Evolutionary conservation across 2,329 filamentous ascomycete genomes (phyloP).

Genomic region (Sclerotinia trifoliorum): DNA sequence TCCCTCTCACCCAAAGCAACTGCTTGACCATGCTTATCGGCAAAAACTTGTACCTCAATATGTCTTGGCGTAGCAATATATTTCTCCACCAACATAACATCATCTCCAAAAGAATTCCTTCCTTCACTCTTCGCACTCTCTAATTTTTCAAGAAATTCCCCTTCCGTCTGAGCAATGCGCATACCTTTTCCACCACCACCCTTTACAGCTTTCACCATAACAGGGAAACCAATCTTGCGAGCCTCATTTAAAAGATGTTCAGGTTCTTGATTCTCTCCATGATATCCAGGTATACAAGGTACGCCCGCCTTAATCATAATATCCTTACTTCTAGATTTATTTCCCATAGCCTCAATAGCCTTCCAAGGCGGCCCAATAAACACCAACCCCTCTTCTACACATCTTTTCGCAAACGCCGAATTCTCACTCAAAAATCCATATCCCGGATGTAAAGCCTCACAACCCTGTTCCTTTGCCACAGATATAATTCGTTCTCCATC

Average conservation of each 20-base stretch:
- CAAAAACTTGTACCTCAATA: conserved; percentile 89
- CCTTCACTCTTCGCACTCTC: conserved; percentile 74
- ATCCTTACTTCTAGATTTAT: conserved; percentile 90
- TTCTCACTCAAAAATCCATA: conserved; percentile 98
- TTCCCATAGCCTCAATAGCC: conserved; percentile 86
- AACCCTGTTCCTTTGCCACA: conserved; percentile 80
- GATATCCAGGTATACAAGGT: conserved; percentile 94
- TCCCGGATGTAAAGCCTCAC: conserved; percentile 89
- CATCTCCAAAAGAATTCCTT: conserved; percentile 75
- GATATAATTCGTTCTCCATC: conserved; percentile 91
- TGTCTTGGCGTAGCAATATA: conserved; percentile 79
- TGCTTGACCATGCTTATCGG: conserved; percentile 74
- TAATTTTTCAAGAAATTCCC: conserved; percentile 69
- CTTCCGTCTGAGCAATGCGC: conserved; percentile 66
- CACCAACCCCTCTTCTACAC: conserved; percentile 82
- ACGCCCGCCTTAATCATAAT: conserved; percentile 97
- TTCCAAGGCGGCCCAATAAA: conserved; percentile 89
- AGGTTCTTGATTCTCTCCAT: conserved; percentile 77
- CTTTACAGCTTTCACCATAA: conserved; percentile 76
- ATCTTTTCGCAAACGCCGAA: conserved; percentile 81
- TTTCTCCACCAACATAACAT: conserved; percentile 80
- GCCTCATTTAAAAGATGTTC: conserved; percentile 64
- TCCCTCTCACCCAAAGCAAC: conserved; percentile 86
- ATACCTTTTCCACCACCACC: conserved; percentile 85
- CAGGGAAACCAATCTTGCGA: conserved; percentile 64